Conservation (phyloP, 495 filamentous ascomycete species). For the Penicillium chermesinum region DNA sequence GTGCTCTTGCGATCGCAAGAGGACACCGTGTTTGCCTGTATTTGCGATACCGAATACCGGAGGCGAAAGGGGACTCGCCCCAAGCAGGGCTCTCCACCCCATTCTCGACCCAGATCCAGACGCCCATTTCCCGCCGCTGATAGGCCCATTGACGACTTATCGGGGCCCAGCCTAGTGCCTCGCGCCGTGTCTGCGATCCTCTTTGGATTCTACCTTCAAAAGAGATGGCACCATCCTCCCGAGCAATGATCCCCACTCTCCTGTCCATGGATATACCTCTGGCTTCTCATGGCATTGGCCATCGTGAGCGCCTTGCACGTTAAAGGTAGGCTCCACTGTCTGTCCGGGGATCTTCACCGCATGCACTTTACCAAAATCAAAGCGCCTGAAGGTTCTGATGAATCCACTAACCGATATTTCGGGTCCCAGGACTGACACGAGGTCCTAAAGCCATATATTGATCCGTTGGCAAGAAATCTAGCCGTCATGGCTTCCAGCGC, state of each 20-base stretch:
- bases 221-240: no score
- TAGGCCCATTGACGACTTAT: conserved; percentile 17
- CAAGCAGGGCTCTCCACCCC: conserved; percentile 2
- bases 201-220: conserved; percentile 2
- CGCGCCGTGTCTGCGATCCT: neutral
- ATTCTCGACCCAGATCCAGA: conserved; percentile 14
- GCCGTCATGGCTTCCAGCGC: no score
- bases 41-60: conserved; percentile 11
- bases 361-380: neutral
- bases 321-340: conserved; percentile 10
- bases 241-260: conserved; percentile 5
- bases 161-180: conserved; percentile 13
- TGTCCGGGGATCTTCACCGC: neutral
- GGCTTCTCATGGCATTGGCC: neutral
- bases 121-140: conserved; percentile 11
- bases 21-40: conserved; percentile 44
- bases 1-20: conserved; percentile 22
- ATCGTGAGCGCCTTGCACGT: neutral
- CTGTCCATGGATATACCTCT: neutral
- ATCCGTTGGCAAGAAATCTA: no score
- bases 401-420: neutral
- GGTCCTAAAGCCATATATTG: neutral
- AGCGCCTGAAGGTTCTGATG: neutral
- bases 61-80: conserved; percentile 12
- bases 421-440: neutral